Percentiles rank a stretch among this genome's conserved stretches.
Evolutionary conservation across 495 filamentous ascomycete genomes (phyloP).

Genomic region (Entonaema liquescens): DNA sequence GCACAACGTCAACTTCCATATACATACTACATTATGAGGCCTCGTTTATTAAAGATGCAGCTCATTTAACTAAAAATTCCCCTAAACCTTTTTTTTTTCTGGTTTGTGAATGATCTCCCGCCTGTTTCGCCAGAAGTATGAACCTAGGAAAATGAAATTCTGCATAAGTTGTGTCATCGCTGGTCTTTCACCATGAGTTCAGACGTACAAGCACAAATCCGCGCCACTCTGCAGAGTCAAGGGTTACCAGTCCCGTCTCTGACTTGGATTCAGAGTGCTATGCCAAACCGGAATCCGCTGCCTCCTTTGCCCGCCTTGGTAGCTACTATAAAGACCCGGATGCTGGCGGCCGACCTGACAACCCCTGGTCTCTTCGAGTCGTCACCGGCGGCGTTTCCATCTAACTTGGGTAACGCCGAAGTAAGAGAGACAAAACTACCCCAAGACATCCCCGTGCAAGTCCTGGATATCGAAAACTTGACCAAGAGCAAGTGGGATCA

Average conservation of each 20-base stretch:
- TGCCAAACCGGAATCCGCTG: slow-evolving; percentile 53
- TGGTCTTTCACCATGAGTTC: slow-evolving; percentile 30
- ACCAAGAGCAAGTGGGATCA: slow-evolving; percentile 80
- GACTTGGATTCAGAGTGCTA: slow-evolving; percentile 49
- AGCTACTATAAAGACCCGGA: slow-evolving; percentile 81
- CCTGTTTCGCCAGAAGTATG: background rate
- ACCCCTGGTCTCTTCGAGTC: slow-evolving; percentile 62
- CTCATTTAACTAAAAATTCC: background rate
- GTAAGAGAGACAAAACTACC: slow-evolving; percentile 63
- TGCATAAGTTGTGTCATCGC: background rate
- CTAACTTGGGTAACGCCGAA: slow-evolving; percentile 58
- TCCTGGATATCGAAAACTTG: slow-evolving; percentile 85
- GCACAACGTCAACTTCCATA: background rate
- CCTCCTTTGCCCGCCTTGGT: slow-evolving; percentile 75
- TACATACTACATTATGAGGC: background rate
- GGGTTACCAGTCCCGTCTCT: slow-evolving; percentile 51
- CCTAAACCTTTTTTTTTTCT: too few relatives aligned
- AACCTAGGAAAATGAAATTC: background rate
- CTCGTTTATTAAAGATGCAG: background rate
- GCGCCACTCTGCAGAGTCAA: slow-evolving; percentile 45
- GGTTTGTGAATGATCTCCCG: background rate
- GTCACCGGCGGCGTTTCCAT: slow-evolving; percentile 65
- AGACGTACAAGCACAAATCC: slow-evolving; percentile 50
- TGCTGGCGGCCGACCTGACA: slow-evolving; percentile 80
- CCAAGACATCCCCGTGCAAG: slow-evolving; percentile 76